Percentiles rank a stretch among this genome's conserved stretches.
Evolutionary conservation across 2,329 filamentous ascomycete genomes (phyloP).

Genomic region (Cercospora sp.): DNA sequence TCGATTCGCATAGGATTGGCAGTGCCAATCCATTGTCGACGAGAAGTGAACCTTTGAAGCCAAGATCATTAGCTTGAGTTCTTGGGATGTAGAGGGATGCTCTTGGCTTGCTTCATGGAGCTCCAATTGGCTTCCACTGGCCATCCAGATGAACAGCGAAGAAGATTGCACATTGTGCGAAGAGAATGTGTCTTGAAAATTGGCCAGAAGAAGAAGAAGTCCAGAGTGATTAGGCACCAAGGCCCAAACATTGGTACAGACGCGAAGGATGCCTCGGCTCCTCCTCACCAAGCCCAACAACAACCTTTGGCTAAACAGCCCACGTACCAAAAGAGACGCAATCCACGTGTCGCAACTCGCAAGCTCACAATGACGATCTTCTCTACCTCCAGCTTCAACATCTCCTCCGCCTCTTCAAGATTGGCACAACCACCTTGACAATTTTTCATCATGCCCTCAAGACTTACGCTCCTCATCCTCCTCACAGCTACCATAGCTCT

Average conservation of each 20-base stretch:
- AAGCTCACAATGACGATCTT: not conserved
- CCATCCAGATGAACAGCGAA: not conserved
- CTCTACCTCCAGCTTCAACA: not conserved
- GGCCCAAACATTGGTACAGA: not conserved
- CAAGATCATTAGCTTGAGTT: not conserved
- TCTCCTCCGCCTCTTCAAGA: not conserved
- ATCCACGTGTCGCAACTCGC: slow-evolving; percentile 3
- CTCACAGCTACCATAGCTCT: slow-evolving; percentile 7
- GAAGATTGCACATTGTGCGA: not conserved
- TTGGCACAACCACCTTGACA: not conserved
- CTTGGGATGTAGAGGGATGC: not conserved
- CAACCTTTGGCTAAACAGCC: slow-evolving; percentile 9
- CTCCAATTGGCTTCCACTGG: not conserved
- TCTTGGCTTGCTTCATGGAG: not conserved
- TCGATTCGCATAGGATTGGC: not conserved
- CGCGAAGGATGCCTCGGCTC: not conserved
- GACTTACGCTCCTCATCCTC: slow-evolving; percentile 10
- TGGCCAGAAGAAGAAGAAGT: not conserved
- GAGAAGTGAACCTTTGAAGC: not conserved
- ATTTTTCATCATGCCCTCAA: slow-evolving; percentile 8
- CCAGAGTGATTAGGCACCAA: not conserved
- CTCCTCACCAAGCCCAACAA: not conserved
- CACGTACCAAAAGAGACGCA: not conserved
- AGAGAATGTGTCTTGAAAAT: not conserved
- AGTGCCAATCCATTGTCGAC: not conserved